Evolutionary conservation across 345 rosid species (phyloP).

Genomic region (Cochlearia excelsa): DNA sequence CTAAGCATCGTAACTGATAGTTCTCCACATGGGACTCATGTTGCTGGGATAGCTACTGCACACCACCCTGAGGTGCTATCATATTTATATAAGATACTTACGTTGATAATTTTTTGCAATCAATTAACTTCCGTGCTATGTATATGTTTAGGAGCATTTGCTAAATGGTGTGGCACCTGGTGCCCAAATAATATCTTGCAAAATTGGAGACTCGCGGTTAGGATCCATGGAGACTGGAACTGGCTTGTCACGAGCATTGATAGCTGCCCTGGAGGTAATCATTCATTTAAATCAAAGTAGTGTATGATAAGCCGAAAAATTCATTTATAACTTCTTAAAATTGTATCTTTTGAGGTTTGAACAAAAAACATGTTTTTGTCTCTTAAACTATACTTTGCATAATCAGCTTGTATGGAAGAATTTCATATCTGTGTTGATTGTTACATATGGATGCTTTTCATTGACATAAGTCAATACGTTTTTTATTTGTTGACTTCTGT

Average conservation of each 20-base stretch:
- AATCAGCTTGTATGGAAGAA: slow-evolving; percentile 10
- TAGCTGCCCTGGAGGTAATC: slow-evolving; percentile 87
- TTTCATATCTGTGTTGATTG: slow-evolving; percentile 21
- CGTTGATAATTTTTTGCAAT: slow-evolving; percentile 16
- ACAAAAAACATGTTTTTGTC: slow-evolving; percentile 10
- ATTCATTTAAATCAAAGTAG: slow-evolving; percentile 8
- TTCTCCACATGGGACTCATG: slow-evolving; percentile 99
- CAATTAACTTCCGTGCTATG: slow-evolving; percentile 23
- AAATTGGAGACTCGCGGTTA: slow-evolving; percentile 92
- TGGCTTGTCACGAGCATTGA: slow-evolving; percentile 83
- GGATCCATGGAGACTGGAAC: slow-evolving; percentile 99
- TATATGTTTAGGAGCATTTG: slow-evolving; percentile 68
- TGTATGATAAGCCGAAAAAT: slow-evolving; percentile 6
- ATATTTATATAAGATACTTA: slow-evolving; percentile 15
- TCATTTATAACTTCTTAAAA: slow-evolving; percentile 11
- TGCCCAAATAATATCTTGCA: slow-evolving; percentile 93
- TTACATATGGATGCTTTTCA: slow-evolving; percentile 23
- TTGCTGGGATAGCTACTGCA: slow-evolving; percentile 95
- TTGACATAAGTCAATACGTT: slow-evolving; percentile 16
- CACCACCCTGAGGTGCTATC: slow-evolving; percentile 75
- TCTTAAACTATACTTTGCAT: slow-evolving; percentile 9
- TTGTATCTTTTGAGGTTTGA: slow-evolving; percentile 7
- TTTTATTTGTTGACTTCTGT: slow-evolving; percentile 14
- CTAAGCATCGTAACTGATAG: slow-evolving; percentile 90
- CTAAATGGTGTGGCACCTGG: slow-evolving; percentile 98